A percentile compares a stretch with the other conserved stretches of the same genome.
Evolutionary conservation across 1,284 basidiomycete species (phyloP).

Genomic region (Porodaedalea pini): DNA sequence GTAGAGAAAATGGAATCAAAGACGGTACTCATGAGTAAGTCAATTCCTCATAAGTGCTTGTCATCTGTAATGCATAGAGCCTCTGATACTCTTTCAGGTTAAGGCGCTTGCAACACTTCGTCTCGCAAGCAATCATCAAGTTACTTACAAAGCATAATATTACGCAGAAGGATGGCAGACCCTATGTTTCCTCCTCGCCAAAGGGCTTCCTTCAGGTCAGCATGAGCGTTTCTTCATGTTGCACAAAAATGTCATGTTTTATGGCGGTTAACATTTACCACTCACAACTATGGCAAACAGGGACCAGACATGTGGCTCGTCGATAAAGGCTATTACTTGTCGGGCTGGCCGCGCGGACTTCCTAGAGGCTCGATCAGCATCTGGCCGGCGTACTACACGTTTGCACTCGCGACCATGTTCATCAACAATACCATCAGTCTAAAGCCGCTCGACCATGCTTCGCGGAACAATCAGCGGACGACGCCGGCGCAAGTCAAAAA

Average conservation of each 20-base stretch:
- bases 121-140: slow-evolving; percentile 17
- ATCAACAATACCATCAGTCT: slow-evolving; percentile 12
- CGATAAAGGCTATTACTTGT: slow-evolving; percentile 5
- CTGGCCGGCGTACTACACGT: slow-evolving; percentile 12
- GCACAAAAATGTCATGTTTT: not conserved
- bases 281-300: not conserved
- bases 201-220: slow-evolving; percentile 18
- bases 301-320: slow-evolving; percentile 12
- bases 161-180: slow-evolving; percentile 15
- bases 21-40: slow-evolving; percentile 4
- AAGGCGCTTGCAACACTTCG: slow-evolving; percentile 16
- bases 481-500: too few species aligned
- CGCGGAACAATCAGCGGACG: not conserved
- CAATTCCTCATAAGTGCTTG: not conserved
- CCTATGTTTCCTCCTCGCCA: slow-evolving; percentile 13
- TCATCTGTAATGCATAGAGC: not conserved
- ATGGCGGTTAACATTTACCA: not conserved
- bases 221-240: not conserved
- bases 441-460: not conserved
- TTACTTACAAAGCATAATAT: slow-evolving; percentile 12
- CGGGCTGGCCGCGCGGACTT: slow-evolving; percentile 16
- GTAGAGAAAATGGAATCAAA: slow-evolving; percentile 11
- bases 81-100: not conserved
- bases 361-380: slow-evolving; percentile 16
- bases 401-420: slow-evolving; percentile 18